Evolutionary conservation across 805 yeast species (phyloP), one percentile per base, ranked within the genome.

Genomic region (Limtongia smithiae): DNA sequence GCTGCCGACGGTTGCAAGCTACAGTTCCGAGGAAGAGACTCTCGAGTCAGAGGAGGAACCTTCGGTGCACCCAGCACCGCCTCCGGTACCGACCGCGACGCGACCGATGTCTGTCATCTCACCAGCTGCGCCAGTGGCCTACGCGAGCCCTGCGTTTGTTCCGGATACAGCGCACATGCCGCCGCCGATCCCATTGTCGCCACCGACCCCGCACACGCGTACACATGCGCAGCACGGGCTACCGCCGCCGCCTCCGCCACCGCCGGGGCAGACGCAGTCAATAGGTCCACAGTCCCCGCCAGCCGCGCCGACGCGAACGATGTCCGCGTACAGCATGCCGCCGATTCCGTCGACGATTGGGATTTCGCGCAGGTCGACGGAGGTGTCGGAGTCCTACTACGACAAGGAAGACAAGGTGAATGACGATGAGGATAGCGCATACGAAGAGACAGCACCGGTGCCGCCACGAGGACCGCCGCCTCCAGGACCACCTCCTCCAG

Each of bases 351-450:
- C 56, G 44, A 41, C 50, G n/a, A 46, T 51, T 40, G 51, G 33
- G 17, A 24, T 14, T 17, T 14, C 31, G 24, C 39, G 42, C 8
- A 15, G 39, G 35, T 46, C 47, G 27, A 33, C 50, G 3, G 45
- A 39, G 25, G 25, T 46, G 39, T 33, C 51, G 20, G 50, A 46
- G 22, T 32, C 24, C 2, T 30, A 25, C 8, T 70, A 70, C 48
- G 70, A 70, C 8, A 77, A 86, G 1, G 88, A 88, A 0, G 82
- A 82, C 60, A 87, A 83, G 48, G 87, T 87, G 0, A 89, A 83
- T 61, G 85, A 78, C 41, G 81, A 76, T 48, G 68, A 71, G 0
- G 71, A 64, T 44, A 44, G 38, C n/a, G 37, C 39, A 12, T 32
- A 37, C 15, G 34, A 40, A 7, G 20, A 35, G 17, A n/a, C 50